Evolutionary conservation across 176 grass and related monocot species (phyloP).

Genomic region (Carex myosuroides): DNA sequence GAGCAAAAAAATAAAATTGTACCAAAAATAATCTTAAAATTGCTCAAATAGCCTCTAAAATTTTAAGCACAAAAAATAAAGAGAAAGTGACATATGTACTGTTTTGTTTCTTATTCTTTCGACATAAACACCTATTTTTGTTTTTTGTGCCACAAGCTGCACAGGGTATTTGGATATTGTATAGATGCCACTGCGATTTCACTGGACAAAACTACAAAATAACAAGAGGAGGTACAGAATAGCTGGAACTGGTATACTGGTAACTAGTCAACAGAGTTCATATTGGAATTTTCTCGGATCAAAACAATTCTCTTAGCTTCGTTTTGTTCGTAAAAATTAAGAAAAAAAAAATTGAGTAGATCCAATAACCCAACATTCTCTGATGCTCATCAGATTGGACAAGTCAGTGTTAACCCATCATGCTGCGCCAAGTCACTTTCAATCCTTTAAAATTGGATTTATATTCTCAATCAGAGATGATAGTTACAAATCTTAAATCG

Average conservation of each 20-base stretch:
- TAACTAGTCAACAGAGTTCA: background rate
- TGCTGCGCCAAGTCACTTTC: conserved; percentile 6
- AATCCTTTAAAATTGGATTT: background rate
- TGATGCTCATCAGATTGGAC: background rate
- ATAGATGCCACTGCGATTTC: background rate
- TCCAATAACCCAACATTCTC: conserved; percentile 2
- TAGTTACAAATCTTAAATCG: background rate
- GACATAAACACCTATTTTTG: background rate
- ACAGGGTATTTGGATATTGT: background rate
- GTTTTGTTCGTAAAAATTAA: background rate
- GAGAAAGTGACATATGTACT: background rate
- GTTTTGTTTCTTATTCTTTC: background rate
- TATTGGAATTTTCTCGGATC: background rate
- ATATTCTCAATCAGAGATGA: background rate
- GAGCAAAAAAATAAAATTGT: too few relatives aligned
- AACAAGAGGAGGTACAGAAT: background rate
- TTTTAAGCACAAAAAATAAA: background rate
- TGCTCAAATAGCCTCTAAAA: background rate
- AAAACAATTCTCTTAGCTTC: conserved; percentile 5
- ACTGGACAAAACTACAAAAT: background rate
- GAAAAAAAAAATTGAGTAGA: background rate
- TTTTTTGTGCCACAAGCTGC: too few relatives aligned
- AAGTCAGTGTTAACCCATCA: background rate
- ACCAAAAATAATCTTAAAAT: background rate
- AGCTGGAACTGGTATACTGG: background rate